Conservation (phyloP, 176 grass and related monocot genomes). For the Coix lacrymajobi region DNA sequence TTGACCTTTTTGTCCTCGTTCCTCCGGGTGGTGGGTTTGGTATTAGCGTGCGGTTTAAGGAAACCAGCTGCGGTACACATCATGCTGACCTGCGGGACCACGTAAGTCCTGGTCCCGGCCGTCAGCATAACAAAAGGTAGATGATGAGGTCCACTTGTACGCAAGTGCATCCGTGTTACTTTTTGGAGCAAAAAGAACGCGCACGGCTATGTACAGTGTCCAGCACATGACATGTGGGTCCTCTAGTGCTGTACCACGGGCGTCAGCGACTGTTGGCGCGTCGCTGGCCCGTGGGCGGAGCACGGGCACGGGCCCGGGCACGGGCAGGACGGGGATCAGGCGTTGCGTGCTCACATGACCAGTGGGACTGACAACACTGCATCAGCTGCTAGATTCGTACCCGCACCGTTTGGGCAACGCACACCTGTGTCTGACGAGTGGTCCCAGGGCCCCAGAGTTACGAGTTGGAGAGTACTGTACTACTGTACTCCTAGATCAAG, state of each 20-base stretch:
- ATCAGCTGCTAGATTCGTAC: constrained; percentile 7
- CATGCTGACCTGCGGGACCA: background rate
- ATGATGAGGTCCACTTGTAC: background rate
- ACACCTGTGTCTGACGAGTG: background rate
- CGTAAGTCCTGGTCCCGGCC: accelerated
- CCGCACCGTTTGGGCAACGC: background rate
- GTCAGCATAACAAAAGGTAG: accelerated
- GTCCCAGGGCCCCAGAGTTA: background rate
- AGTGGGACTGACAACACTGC: background rate
- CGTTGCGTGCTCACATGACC: constrained; percentile 19
- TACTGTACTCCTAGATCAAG: background rate
- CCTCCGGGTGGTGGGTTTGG: constrained; percentile 21
- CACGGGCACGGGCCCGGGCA: background rate
- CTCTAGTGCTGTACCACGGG: accelerated
- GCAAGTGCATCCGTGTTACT: background rate
- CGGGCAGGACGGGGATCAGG: background rate
- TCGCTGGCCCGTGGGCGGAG: background rate
- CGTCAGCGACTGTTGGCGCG: background rate
- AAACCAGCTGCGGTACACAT: background rate
- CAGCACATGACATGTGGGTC: constrained; percentile 13
- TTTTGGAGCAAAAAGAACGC: background rate
- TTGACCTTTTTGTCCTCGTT: constrained; percentile 40
- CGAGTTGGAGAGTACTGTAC: background rate
- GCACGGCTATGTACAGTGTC: background rate
- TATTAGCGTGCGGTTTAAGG: constrained; percentile 50